phyloP scores from a whole-genome alignment of 768 basidiomycete species.

The Xerocomus spinulosus region DNA sequence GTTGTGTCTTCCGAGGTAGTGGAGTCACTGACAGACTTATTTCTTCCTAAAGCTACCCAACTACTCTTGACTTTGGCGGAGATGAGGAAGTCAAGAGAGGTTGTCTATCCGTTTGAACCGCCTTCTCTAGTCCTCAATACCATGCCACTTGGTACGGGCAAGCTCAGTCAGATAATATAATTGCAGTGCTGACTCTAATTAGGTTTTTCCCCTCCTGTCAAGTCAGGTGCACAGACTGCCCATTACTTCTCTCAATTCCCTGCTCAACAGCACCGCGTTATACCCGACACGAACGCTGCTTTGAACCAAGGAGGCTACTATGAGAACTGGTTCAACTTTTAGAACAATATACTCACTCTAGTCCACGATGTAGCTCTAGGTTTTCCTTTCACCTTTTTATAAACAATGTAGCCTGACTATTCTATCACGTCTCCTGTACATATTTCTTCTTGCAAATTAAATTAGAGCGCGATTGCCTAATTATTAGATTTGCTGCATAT shows the following conservation, averaged over 20 bases:
- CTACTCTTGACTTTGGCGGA: slow-evolving; percentile 5
- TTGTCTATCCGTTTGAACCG: background rate
- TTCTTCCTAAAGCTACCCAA: slow-evolving; percentile 4
- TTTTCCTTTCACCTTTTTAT: background rate
- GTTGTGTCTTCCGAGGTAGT: background rate
- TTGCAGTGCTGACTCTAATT: no score
- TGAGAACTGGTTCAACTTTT: background rate
- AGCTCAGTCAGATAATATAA: no score
- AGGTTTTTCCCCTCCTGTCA: no score
- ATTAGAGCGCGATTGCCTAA: no score
- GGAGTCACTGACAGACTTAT: background rate
- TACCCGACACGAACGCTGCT: background rate
- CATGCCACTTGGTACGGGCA: no score
- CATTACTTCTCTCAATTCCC: background rate
- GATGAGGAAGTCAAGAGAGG: background rate
- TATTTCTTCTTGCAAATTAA: background rate
- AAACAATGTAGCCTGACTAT: slow-evolving; percentile 8
- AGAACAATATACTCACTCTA: background rate
- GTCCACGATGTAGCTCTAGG: background rate
- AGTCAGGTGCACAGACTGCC: background rate
- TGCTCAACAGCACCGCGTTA: background rate
- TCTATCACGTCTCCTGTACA: background rate
- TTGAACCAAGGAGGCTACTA: background rate
- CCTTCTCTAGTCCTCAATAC: no score
- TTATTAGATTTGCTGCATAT: no score